These are phyloP conservation scores for Dalbergia cochinchinensis DNA, from an alignment of 306 rosid species.

Conservation along the genomic window DNA sequence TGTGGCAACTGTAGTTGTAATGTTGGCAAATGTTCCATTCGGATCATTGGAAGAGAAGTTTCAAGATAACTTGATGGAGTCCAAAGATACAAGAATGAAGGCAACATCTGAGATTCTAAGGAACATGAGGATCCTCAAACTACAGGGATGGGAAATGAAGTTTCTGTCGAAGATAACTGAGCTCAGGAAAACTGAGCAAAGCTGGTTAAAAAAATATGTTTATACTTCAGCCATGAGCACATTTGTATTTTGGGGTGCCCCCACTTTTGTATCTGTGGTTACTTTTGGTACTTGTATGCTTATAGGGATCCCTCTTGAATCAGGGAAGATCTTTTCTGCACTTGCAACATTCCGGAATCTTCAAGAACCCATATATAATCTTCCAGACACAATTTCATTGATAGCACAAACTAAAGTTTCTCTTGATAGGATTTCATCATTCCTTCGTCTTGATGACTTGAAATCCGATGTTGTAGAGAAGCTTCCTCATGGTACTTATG, in stretches of 20 bases:
- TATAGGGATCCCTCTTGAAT: constrained; percentile 47
- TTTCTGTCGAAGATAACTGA: constrained; percentile 43
- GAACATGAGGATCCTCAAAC: constrained; percentile 56
- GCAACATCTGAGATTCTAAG: constrained; percentile 51
- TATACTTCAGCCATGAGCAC: neutral
- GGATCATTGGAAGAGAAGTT: constrained; percentile 42
- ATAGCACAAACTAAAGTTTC: constrained; percentile 51
- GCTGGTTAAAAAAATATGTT: constrained; percentile 40
- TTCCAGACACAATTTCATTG: constrained; percentile 45
- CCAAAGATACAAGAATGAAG: constrained; percentile 52
- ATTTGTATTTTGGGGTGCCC: constrained; percentile 48
- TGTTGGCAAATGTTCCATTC: constrained; percentile 51
- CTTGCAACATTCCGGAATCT: constrained; percentile 52
- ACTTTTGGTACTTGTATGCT: constrained; percentile 50
- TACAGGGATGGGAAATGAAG: constrained; percentile 58
- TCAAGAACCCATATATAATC: constrained; percentile 40
- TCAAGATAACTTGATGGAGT: constrained; percentile 53
- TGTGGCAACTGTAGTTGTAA: constrained; percentile 39
- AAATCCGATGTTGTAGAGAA: constrained; percentile 35
- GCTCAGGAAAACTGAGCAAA: constrained; percentile 37
- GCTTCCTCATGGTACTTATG: constrained; percentile 38
- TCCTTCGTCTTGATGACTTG: constrained; percentile 43
- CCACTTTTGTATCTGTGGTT: constrained; percentile 49
- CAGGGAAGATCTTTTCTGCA: constrained; percentile 52
- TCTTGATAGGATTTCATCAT: constrained; percentile 47